Percentiles rank a stretch among this genome's conserved stretches.
phyloP scores from a whole-genome alignment of 306 rosid genomes.

The Dalbergia cochinchinensis region DNA sequence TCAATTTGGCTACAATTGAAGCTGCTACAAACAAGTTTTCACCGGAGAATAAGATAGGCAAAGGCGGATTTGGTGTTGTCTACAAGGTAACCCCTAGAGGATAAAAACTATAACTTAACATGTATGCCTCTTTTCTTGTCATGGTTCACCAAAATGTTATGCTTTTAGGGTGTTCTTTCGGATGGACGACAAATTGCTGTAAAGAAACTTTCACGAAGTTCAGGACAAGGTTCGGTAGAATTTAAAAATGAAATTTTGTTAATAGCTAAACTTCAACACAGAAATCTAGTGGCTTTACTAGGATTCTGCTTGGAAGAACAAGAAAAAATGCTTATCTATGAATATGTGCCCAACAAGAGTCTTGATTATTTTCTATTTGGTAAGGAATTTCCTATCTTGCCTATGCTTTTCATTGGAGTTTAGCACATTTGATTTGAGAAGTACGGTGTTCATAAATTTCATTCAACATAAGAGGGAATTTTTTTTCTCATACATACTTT shows the following conservation, averaged over 20 bases:
- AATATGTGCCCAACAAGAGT: conserved; percentile 50
- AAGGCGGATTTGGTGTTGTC: conserved; percentile 66
- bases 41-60: conserved; percentile 47
- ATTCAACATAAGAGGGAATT: neutral
- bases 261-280: conserved; percentile 50
- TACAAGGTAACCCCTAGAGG: conserved; percentile 51
- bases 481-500: neutral
- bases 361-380: conserved; percentile 49
- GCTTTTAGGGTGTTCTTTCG: conserved; percentile 36
- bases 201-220: conserved; percentile 44
- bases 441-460: neutral
- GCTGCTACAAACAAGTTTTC: conserved; percentile 62
- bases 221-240: conserved; percentile 40
- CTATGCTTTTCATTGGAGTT: neutral
- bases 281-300: conserved; percentile 45
- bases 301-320: conserved; percentile 52
- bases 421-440: neutral
- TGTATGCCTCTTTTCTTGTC: neutral
- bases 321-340: conserved; percentile 50
- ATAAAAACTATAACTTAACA: neutral
- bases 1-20: conserved; percentile 52
- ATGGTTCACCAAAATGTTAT: neutral
- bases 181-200: conserved; percentile 44
- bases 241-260: conserved; percentile 48
- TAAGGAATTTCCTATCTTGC: neutral